Base-by-base conservation (phyloP, 2,329 filamentous ascomycete genomes). In the Colletotrichum sp. region DNA sequence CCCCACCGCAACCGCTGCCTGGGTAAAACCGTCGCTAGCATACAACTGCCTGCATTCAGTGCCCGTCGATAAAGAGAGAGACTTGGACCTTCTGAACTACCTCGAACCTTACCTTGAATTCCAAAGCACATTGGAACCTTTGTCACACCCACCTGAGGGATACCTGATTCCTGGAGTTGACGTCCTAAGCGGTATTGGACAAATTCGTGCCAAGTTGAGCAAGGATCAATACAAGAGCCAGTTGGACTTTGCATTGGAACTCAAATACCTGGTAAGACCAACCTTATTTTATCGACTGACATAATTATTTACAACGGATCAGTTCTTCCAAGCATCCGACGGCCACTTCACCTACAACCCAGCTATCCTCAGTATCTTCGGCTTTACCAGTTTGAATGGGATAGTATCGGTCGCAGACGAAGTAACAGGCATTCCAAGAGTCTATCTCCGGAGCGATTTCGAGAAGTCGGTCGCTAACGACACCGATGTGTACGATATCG, bases 111-210 rank as follows among this genome's bases (percentile, higher is more conserved):
- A 71, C 8, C 7, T 79, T 2, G n/a, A 63, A 15, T 78, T 71
- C 8, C 79, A 80, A 27, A 77, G 76, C 64, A 79, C 79, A 2
- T 16, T 80, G 16, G 77, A 79, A 22, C 64, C 71, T 16, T 72
- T 80, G 1, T 49, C 66, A 12, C 55, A 74, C 13, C 79, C 79
- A 1, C 78, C 79, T 0, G 55, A 77, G 13, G 78, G 77, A 16
- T 80, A 79, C 36, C 49, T 80, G 5, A 68, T 78, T 19, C 75
- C 78, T 0, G 77, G 76, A 15, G 78, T 80, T 15, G 78, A 80
- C 29, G 25, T 80, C 7, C 27, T 79, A 1, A 55, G 32, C 4
- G 79, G 79, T 1, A 22, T 80, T 13, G 64, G 77, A 6, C 73
- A 75, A 6, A 78, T 80, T 44, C 61, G 71, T 13, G n/a, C 66